These are phyloP conservation scores for Hamamelis virginiana DNA, from an alignment of 164 flowering plant species.

Conservation along the genomic window DNA sequence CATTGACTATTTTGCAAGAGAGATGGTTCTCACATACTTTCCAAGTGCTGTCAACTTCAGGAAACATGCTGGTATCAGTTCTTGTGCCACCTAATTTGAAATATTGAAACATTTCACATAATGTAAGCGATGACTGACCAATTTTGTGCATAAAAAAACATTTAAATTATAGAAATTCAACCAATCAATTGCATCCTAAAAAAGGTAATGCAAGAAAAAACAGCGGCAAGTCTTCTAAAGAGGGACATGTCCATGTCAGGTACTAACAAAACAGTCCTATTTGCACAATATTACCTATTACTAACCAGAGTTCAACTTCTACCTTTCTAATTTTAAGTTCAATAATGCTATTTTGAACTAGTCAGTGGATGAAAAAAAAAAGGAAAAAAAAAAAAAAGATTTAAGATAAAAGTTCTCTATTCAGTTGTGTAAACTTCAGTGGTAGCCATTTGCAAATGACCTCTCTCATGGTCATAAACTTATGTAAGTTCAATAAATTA, in stretches of 20 bases:
- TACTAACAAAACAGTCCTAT: not conserved
- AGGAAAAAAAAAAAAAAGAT: no score
- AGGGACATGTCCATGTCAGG: not conserved
- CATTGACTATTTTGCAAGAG: not conserved
- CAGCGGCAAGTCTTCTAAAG: not conserved
- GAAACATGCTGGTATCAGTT: constrained; percentile 66
- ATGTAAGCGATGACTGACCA: not conserved
- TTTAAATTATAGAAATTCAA: not conserved
- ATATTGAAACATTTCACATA: constrained; percentile 4
- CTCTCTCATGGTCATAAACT: no score
- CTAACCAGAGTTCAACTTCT: no score
- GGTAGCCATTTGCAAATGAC: no score
- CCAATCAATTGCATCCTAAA: not conserved
- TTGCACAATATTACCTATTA: not conserved
- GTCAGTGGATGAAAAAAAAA: no score
- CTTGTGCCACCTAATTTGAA: constrained; percentile 44
- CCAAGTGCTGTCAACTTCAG: constrained; percentile 90
- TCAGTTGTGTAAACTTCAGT: no score
- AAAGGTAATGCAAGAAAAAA: not conserved
- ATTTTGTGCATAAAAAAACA: not conserved
- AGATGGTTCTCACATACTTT: constrained; percentile 50
- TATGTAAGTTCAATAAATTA: no score
- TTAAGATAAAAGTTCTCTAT: no score
- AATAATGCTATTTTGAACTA: no score
- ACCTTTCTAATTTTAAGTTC: no score